Conservation (phyloP, 192 early-diverging fungal species). For the Dispira simplex region DNA sequence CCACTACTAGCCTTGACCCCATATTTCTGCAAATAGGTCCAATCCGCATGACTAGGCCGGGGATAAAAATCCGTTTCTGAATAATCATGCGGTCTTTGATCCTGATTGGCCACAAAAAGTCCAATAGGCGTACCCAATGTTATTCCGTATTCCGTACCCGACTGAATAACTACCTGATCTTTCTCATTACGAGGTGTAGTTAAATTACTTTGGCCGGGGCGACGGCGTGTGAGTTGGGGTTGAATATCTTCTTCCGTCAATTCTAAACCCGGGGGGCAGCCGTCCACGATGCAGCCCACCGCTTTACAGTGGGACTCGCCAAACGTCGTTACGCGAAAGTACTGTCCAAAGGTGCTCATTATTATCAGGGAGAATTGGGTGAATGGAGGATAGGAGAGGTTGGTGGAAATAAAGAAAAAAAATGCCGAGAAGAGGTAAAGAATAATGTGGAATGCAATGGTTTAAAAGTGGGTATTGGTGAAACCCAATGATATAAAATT, state of each 20-base stretch:
- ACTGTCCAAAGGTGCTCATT: conserved; percentile 76
- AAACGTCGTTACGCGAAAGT: conserved; percentile 84
- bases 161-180: conserved; percentile 80
- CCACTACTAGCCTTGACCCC: conserved; percentile 89
- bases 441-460: not conserved
- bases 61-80: conserved; percentile 92
- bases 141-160: conserved; percentile 83
- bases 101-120: conserved; percentile 81
- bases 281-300: conserved; percentile 93
- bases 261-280: conserved; percentile 85
- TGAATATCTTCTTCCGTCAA: conserved; percentile 87
- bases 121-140: conserved; percentile 92
- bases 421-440: not conserved
- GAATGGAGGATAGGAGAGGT: too few relatives aligned
- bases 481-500: not conserved
- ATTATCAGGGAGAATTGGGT: not conserved
- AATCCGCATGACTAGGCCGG: conserved; percentile 96
- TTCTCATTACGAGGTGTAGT: conserved; percentile 98
- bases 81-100: conserved; percentile 94
- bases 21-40: conserved; percentile 92
- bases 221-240: conserved; percentile 74
- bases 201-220: conserved; percentile 90
- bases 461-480: not conserved
- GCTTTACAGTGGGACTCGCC: conserved; percentile 98
- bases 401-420: not conserved